These are phyloP conservation scores for Leccinellum albellum DNA, from an alignment of 768 basidiomycete genomes.

Conservation along the genomic window DNA sequence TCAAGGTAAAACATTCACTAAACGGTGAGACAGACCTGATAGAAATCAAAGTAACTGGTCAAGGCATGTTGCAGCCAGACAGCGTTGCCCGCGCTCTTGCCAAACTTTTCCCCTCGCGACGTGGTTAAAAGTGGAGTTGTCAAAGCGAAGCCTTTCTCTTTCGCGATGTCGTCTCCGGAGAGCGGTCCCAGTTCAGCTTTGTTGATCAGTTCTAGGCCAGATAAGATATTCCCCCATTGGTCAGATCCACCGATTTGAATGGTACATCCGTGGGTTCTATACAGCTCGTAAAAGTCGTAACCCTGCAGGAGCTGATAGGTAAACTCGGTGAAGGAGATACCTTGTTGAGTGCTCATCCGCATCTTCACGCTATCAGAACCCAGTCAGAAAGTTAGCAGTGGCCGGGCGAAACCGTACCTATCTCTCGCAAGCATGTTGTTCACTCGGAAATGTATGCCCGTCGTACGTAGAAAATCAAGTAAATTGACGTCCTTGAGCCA, in stretches of 20 bases:
- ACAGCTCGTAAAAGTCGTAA: conserved; percentile 85
- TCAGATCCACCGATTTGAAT: conserved; percentile 96
- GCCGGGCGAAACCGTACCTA: conserved; percentile 50
- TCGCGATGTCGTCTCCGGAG: conserved; percentile 7
- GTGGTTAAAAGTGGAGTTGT: conserved; percentile 95
- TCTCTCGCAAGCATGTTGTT: conserved; percentile 90
- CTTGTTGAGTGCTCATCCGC: conserved; percentile 73
- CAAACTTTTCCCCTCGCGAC: conserved; percentile 89
- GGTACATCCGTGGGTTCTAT: conserved; percentile 61
- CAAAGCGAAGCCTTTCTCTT: conserved; percentile 63
- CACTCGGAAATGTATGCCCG: conserved; percentile 77
- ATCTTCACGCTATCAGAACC: conserved; percentile 62
- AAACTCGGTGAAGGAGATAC: conserved; percentile 98
- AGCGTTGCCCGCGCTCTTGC: conserved; percentile 95
- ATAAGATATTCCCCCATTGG: conserved; percentile 97
- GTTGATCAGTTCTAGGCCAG: conserved; percentile 87
- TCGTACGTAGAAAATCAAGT: conserved; percentile 78
- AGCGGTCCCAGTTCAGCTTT: conserved; percentile 30
- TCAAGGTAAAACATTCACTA: neutral
- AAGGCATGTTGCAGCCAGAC: conserved; percentile 78
- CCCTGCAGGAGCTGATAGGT: conserved; percentile 96
- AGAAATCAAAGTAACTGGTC: conserved; percentile 91
- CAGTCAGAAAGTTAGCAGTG: conserved; percentile 5
- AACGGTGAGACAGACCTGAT: conserved; percentile 59
- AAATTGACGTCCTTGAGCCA: conserved; percentile 77